Conservation (phyloP, 1,139 yeast genomes). For the Candida sp. region DNA sequence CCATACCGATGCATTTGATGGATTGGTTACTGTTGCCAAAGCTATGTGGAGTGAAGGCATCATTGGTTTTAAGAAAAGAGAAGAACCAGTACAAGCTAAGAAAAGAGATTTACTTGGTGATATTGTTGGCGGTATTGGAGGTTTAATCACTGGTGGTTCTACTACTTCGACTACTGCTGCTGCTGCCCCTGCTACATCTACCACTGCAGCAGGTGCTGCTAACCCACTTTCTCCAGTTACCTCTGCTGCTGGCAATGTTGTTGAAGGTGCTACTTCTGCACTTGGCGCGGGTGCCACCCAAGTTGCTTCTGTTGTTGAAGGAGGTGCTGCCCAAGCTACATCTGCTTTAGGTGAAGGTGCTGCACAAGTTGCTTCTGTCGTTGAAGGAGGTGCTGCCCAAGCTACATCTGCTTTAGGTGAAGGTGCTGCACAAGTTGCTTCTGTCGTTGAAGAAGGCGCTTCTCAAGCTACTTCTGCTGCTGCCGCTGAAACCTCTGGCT, state of each 20-base stretch:
- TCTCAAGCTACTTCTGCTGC: neutral
- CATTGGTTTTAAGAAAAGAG: constrained; percentile 6
- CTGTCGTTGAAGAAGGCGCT: neutral
- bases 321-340: constrained; percentile 6
- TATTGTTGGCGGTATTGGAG: constrained; percentile 3
- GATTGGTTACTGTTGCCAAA: constrained; percentile 15
- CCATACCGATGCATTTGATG: constrained; percentile 18
- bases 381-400: constrained; percentile 4
- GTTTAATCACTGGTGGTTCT: constrained; percentile 3
- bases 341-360: constrained; percentile 12
- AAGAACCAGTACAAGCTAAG: neutral
- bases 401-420: constrained; percentile 2
- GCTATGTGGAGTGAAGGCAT: constrained; percentile 13
- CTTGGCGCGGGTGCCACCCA: neutral
- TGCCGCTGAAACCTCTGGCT: neutral
- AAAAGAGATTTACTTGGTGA: constrained; percentile 8
- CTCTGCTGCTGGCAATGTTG: constrained; percentile 9
- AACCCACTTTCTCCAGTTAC: constrained; percentile 7
- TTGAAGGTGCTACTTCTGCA: neutral
- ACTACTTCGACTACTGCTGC: constrained; percentile 8
- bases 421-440: neutral
- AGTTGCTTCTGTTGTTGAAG: constrained; percentile 3
- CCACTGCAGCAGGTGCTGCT: constrained; percentile 5
- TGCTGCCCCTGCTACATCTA: constrained; percentile 7
- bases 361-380: constrained; percentile 4